Evolutionary conservation across 2,329 filamentous ascomycete species (phyloP), one percentile per base, ranked within the genome.

Genomic region (Aspergillus pseudotamarii): DNA sequence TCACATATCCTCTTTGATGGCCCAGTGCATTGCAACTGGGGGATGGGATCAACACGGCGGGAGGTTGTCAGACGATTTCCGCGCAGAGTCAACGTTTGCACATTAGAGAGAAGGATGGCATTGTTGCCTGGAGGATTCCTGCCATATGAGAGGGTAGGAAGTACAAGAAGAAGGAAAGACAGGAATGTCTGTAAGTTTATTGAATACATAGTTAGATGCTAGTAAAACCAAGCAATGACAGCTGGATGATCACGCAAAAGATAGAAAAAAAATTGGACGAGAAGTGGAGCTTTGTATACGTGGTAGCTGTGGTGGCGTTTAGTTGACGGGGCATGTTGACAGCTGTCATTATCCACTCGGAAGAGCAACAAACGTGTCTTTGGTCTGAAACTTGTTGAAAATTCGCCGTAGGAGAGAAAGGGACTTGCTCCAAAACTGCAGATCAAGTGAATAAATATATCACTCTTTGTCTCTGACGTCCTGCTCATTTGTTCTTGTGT

Each of bases 61-160:
- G 91, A 86, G 43, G 88, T 86, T 0, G 94, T 97, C 71, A 86
- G 81, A 57, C 85, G 83, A 75, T 85, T 84, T 68, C 85, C 84
- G 64, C 88, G 89, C 14, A 97, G 86, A 8, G 94, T 97, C 46
- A 98, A 86, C 55, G 90, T 85, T 69, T 92, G 86, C 60, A 98
- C 90, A 61, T 87, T 84, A 11, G 86, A 88, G 55, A 90, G 84
- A 51, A 88, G 83, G 64, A 89, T 83, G 66, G 82, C 86, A 73
- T 85, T 72, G 71, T 69, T 75, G 69, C 71, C 76, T 53, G 76
- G 75, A 30, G 75, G 72, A 28, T 69, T 69, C 68, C 72, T 68
- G 57, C 65, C 68, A 46, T 66, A 68, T 59, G 69, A 61, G 48
- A 69, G 32, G 11, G 61, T 61, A 19, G 66, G 53, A 32, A 69